Base-by-base conservation (phyloP, 2,329 filamentous ascomycete genomes). In the Stagonosporopsis cucurbitacearum region DNA sequence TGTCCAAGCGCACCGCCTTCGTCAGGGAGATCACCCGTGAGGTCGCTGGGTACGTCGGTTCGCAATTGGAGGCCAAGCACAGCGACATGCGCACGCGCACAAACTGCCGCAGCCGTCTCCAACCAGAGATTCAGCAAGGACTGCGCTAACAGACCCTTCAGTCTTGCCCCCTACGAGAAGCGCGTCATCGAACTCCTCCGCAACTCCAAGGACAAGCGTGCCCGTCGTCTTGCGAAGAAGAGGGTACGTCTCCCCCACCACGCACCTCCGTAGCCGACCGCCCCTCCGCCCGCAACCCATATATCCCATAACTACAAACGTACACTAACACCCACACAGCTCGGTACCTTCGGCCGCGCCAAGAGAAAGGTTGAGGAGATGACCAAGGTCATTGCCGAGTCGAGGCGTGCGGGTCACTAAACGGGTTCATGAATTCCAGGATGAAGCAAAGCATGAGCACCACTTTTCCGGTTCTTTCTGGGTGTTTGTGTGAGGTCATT, bases 341-440 rank as follows among this genome's bases (percentile, higher is more conserved):
- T 99, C 85, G 95, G 95, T 80, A 98, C 95, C 74, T 98, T 98
- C 82, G 91, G 91, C 78, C 94, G 95, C 81, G 94, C 94, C 78
- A 99, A 99, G 94, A 89, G 87, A 80, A 99, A 99, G 94, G 95
- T 99, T 72, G 95, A 99, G 80, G 94, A 98, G 85, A 92, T 99
- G 84, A 91, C 92, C 84, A 88, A 91, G 77, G 91, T 99, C 82
- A 99, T 99, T 79, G 92, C 94, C 76, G 95, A 98, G 86, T 89
- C 93, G 79, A 93, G 94, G 82, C 85, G 88, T 78, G 83, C 86
- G 63, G 87, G 82, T 80, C 87, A 72, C 82, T 89, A 88, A 84
- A 80, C 70, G 70, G 58, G 58, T 61, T 65, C 56, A 61, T 62
- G 65, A 63, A 57, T 57, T 54, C 58, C 58, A 59, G 26, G 57